Conservation (phyloP, 768 basidiomycete genomes). For the Suillus placidus region DNA sequence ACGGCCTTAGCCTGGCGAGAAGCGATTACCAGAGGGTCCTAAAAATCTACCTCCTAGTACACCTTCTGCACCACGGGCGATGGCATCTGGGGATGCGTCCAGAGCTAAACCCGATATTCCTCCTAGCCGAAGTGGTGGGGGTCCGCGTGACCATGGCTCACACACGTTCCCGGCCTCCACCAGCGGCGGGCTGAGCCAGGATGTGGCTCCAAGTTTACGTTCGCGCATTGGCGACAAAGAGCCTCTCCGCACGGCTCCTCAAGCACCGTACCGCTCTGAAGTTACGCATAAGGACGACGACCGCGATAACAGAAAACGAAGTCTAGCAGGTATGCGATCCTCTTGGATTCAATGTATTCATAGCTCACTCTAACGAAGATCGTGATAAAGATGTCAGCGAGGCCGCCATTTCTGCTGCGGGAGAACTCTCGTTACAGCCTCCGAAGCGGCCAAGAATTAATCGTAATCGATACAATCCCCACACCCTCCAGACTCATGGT, state of each 20-base stretch:
- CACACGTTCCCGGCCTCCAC: slow-evolving; percentile 26
- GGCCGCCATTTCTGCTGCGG: slow-evolving; percentile 34
- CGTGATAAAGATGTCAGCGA: slow-evolving; percentile 62
- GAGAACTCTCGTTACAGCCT: slow-evolving; percentile 44
- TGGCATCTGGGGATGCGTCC: slow-evolving; percentile 53
- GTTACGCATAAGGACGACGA: slow-evolving; percentile 59
- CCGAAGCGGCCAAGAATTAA: slow-evolving; percentile 64
- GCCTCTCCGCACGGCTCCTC: slow-evolving; percentile 40
- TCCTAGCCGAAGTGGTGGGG: slow-evolving; percentile 43
- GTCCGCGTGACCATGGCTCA: slow-evolving; percentile 37
- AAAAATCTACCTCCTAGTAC: slow-evolving; percentile 58
- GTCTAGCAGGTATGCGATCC: slow-evolving; percentile 59
- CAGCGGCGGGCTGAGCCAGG: slow-evolving; percentile 22
- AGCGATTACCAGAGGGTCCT: slow-evolving; percentile 57
- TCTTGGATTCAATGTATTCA: slow-evolving; percentile 9
- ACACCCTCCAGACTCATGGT: slow-evolving; percentile 39
- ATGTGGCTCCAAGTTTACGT: slow-evolving; percentile 44
- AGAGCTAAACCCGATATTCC: slow-evolving; percentile 46
- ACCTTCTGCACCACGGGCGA: slow-evolving; percentile 73
- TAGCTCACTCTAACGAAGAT: slow-evolving; percentile 41
- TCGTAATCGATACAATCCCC: slow-evolving; percentile 50
- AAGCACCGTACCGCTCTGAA: slow-evolving; percentile 50
- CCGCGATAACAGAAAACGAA: slow-evolving; percentile 69
- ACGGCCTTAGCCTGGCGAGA: slow-evolving; percentile 48
- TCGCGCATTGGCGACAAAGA: slow-evolving; percentile 70